These are phyloP conservation scores for Psilocybe mexicana DNA, from an alignment of 1,284 basidiomycete species.

Conservation along the genomic window DNA sequence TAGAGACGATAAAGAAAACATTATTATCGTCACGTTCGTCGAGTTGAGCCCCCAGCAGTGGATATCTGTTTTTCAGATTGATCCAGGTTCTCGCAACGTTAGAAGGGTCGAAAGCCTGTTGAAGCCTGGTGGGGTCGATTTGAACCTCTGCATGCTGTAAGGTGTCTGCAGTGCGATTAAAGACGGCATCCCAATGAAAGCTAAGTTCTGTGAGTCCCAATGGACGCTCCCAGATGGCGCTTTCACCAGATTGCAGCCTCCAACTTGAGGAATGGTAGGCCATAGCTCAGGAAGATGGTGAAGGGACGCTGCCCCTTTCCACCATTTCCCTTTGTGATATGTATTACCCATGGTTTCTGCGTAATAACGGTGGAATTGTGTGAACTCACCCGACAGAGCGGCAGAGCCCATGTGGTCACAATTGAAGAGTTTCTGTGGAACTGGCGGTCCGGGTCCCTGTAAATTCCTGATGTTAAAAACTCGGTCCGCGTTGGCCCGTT, in stretches of 20 bases:
- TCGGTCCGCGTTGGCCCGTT: too few relatives aligned
- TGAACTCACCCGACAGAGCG: too few relatives aligned
- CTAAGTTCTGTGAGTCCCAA: constrained; percentile 42
- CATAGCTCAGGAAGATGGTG: neutral
- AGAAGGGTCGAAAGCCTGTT: constrained; percentile 19
- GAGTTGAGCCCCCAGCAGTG: constrained; percentile 45
- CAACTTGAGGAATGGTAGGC: constrained; percentile 8
- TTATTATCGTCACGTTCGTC: constrained; percentile 29
- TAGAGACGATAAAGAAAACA: constrained; percentile 41
- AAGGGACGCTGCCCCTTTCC: neutral
- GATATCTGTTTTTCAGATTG: constrained; percentile 44
- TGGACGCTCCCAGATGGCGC: constrained; percentile 35
- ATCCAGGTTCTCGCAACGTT: constrained; percentile 44
- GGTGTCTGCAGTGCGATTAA: constrained; percentile 47
- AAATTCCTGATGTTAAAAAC: too few relatives aligned
- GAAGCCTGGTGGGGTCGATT: constrained; percentile 14
- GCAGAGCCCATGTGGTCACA: too few relatives aligned
- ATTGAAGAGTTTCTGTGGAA: too few relatives aligned
- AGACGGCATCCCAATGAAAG: constrained; percentile 46
- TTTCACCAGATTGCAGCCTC: constrained; percentile 6
- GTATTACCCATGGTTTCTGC: neutral
- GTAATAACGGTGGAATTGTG: neutral
- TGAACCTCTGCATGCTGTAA: constrained; percentile 38
- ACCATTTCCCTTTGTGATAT: neutral
- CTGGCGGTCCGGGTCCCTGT: too few relatives aligned